Base-by-base conservation (phyloP, 2,329 filamentous ascomycete species). In the Cladosporium sp. region DNA sequence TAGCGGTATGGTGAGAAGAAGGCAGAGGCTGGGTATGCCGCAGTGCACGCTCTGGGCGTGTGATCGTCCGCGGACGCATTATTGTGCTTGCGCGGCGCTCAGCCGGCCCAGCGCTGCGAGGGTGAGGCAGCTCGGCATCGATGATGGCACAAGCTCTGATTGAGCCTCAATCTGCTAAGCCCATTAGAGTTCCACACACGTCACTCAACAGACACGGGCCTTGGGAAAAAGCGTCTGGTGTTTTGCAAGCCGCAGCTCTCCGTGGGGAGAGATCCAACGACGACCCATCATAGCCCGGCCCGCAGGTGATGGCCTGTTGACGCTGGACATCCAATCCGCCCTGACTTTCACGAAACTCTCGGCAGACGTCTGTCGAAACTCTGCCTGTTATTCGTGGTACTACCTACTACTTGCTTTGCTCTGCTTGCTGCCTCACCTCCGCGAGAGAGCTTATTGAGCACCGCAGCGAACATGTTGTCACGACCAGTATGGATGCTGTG, bases 401-500 rank as follows among this genome's bases (percentile, higher is more conserved):
- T 51, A 19, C 9, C 12, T 20, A 9, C 48, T 51, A 19, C 9
- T 17, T 20, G 28, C 50, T 42, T n/a, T 15, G n/a, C 5, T 34
- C 40, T 13, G 4, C 40, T 25, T 34, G 34, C n/a, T 45, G 17
- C 44, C 59, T 39, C 37, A 40, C 40, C 22, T 50, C 49, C 24
- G 13, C 28, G 20, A 37, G 25, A 13, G 22, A 28, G 3, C 22
- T 9, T 6, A 22, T 48, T 15, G 45, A 40, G 36, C 44, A 24
- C 42, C n/a, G 32, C 13, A 42, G 44, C 39, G 58, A 66, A 35
- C 25, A 70, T 72, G 70, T 58, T 69, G 39, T 59, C 62, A 48
- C 57, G 56, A 58, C 54, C 61, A 50, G 52, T 71, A 22, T 66
- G 65, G 68, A 67, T 71, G 56, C 58, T 70, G 20, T 66, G 69